Evolutionary conservation across 805 yeast species (phyloP).

Genomic region (Monosporozyma yasuniensis): DNA sequence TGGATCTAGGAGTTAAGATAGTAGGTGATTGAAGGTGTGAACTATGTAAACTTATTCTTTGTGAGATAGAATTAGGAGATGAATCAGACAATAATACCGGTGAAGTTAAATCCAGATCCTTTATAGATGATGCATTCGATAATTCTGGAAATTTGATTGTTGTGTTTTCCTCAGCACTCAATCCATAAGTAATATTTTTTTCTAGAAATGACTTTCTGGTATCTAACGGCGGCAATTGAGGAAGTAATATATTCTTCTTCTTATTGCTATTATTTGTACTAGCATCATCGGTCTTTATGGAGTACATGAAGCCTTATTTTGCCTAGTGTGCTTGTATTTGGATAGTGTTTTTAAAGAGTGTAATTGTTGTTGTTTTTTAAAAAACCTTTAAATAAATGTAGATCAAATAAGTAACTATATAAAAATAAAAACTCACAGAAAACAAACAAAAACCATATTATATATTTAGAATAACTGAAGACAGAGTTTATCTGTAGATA

Average conservation of each 20-base stretch:
- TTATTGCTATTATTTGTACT: neutral
- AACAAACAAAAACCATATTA: too few species aligned
- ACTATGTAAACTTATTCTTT: neutral
- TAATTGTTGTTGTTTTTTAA: too few species aligned
- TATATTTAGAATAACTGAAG: too few species aligned
- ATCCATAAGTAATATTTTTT: too few species aligned
- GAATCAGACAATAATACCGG: neutral
- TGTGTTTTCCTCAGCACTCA: neutral
- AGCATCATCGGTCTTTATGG: neutral
- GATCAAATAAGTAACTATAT: too few species aligned
- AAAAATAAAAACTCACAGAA: too few species aligned
- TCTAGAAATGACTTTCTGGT: constrained; percentile 18
- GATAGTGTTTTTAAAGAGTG: too few species aligned
- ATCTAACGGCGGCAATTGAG: constrained; percentile 25
- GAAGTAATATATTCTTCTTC: constrained; percentile 9
- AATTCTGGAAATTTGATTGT: neutral
- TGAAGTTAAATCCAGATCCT: neutral
- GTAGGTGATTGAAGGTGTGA: neutral
- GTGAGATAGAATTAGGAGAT: neutral
- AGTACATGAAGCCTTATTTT: neutral
- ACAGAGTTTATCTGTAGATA: too few species aligned
- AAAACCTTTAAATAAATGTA: too few species aligned
- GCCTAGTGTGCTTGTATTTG: neutral
- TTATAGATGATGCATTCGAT: neutral
- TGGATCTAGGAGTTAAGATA: constrained; percentile 7